Base-by-base conservation (phyloP, 495 filamentous ascomycete genomes). In the Acidomyces sp. region DNA sequence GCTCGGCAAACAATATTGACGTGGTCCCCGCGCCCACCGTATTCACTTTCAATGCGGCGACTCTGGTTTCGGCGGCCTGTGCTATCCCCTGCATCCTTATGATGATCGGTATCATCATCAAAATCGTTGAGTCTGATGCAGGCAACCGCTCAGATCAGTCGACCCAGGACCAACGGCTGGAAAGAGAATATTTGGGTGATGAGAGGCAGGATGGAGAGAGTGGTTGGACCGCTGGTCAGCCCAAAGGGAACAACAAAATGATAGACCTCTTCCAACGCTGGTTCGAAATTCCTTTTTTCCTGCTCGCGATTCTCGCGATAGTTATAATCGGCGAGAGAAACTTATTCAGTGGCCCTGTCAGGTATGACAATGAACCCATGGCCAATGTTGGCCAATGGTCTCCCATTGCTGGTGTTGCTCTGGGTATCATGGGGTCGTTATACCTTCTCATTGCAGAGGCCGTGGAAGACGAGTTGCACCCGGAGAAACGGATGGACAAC, bases 41-140 rank as follows among this genome's bases (percentile, higher is more conserved):
- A 10, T 51, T 78, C 19, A 64, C 63, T 0, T 75, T 76, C 45
- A 62, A 64, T 39, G 65, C 72, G 0, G 66, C 59, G 2, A 72
- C 66, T 2, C 65, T 77, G 4, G 54, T 78, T 1, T 66, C 73
- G 1, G 71, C 71, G 20, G 73, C 64, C 13, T 76, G 71, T 46
- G 75, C 70, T 40, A 63, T 78, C 21, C 73, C 72, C 0, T 69
- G 70, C 9, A 64, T 76, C 20, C 57, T 78, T 0, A 71, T 67
- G 3, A 58, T 74, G 15, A 57, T 65, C n/a, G 70, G 63, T 0
- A 78, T 63, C 56, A 72, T 64, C 67, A 67, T 71, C 36, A 75
- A 72, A 46, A 75, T 77, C 17, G 56, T 74, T 3, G 65, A 72
- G 43, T n/a, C n/a, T n/a, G n/a, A n/a, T n/a, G n/a, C n/a, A n/a